These are phyloP conservation scores for Periconia macrospinosa DNA, from an alignment of 2,329 filamentous ascomycete genomes.

Conservation along the genomic window DNA sequence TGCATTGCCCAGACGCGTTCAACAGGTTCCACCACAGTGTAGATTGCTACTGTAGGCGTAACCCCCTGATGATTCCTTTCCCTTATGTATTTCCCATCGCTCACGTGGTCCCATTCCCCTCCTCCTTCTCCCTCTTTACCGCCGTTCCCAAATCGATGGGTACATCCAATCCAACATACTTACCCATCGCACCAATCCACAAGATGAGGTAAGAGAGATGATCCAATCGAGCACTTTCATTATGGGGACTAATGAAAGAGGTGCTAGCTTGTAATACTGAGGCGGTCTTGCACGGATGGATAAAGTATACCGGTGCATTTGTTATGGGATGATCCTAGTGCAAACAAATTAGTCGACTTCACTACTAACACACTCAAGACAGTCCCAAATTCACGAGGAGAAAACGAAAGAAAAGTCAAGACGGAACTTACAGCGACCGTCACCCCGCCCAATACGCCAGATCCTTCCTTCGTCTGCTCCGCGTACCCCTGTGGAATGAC, in stretches of 20 bases:
- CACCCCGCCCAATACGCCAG: slow-evolving; percentile 45
- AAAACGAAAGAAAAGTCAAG: neutral
- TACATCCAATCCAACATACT: slow-evolving; percentile 76
- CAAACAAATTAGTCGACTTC: neutral
- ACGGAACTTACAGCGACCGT: slow-evolving; percentile 35
- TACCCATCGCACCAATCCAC: slow-evolving; percentile 88
- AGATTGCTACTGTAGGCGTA: too few relatives aligned
- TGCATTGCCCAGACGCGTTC: too few relatives aligned
- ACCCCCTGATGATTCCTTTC: too few relatives aligned
- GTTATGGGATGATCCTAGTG: slow-evolving; percentile 78
- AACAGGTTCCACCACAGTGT: too few relatives aligned
- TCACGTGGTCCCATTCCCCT: neutral
- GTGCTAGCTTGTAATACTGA: slow-evolving; percentile 69
- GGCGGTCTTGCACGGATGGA: slow-evolving; percentile 89
- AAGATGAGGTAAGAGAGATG: slow-evolving; percentile 71
- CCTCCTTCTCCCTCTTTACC: neutral
- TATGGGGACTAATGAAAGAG: too few relatives aligned
- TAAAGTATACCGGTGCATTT: slow-evolving; percentile 78
- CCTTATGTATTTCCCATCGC: neutral
- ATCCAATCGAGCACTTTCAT: slow-evolving; percentile 43
- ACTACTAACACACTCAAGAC: too few relatives aligned
- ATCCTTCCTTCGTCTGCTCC: slow-evolving; percentile 29
- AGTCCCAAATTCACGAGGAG: too few relatives aligned
- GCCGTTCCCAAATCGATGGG: slow-evolving; percentile 63
- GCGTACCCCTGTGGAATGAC: slow-evolving; percentile 40